Conservation (phyloP, 768 basidiomycete species). For the Pulveroboletus sp. region DNA sequence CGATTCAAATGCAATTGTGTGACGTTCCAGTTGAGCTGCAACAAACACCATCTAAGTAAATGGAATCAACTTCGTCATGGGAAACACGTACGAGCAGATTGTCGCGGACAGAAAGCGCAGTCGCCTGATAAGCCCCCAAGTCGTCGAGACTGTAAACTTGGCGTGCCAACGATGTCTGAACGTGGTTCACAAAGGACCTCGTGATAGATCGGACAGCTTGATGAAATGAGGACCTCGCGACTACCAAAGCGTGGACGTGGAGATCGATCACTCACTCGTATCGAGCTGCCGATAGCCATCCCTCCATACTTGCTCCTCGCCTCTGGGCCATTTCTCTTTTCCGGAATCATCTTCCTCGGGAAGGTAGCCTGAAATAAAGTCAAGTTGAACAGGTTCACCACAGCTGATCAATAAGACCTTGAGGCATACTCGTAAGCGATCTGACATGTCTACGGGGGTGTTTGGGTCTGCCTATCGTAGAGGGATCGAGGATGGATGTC, state of each 20-base stretch:
- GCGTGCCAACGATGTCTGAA: slow-evolving; percentile 85
- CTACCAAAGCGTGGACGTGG: slow-evolving; percentile 1
- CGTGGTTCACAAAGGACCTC: slow-evolving; percentile 74
- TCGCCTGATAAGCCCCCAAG: slow-evolving; percentile 87
- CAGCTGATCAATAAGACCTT: background rate
- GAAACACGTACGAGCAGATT: slow-evolving; percentile 62
- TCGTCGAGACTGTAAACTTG: slow-evolving; percentile 87
- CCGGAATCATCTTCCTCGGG: slow-evolving; percentile 74
- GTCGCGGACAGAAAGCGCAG: slow-evolving; percentile 84
- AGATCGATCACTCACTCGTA: slow-evolving; percentile 37
- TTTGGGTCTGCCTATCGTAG: slow-evolving; percentile 55
- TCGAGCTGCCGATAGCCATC: slow-evolving; percentile 52
- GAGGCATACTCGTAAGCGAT: slow-evolving; percentile 52
- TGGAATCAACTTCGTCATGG: background rate
- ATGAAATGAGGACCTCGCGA: slow-evolving; percentile 1
- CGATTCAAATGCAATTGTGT: slow-evolving; percentile 74
- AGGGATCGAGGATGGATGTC: slow-evolving; percentile 63
- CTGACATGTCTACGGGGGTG: slow-evolving; percentile 61
- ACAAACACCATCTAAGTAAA: background rate
- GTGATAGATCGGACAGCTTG: slow-evolving; percentile 61
- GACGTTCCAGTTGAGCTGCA: slow-evolving; percentile 78
- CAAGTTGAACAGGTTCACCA: background rate
- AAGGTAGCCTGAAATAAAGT: slow-evolving; percentile 55
- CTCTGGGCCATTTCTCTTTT: slow-evolving; percentile 81
- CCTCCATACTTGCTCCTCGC: slow-evolving; percentile 75